Conservation (phyloP, 2,329 filamentous ascomycete species). For the Apiospora marii region DNA sequence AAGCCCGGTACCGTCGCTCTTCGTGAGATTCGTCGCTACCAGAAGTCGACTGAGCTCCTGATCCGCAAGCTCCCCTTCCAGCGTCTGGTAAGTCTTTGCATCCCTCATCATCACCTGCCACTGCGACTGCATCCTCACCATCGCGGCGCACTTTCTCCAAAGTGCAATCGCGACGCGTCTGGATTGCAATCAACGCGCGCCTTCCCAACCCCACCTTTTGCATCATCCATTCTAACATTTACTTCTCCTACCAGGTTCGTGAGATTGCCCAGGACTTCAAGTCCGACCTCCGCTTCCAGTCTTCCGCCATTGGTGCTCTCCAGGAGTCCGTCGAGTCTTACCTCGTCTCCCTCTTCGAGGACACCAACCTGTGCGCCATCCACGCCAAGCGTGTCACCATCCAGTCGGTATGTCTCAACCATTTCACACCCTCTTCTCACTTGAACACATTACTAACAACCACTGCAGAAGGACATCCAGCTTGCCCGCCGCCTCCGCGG, state of each 20-base stretch:
- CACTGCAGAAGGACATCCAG: constrained; percentile 85
- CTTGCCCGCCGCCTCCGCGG: constrained; percentile 94
- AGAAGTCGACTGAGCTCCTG: constrained; percentile 95
- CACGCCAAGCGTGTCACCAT: constrained; percentile 99
- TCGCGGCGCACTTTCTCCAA: constrained; percentile 4
- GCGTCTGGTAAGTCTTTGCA: constrained; percentile 71
- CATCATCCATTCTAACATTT: constrained; percentile 12
- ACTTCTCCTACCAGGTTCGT: constrained; percentile 64
- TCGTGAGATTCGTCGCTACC: constrained; percentile 97
- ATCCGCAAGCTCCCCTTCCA: constrained; percentile 98
- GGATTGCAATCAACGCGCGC: constrained; percentile 21
- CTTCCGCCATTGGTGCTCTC: constrained; percentile 93
- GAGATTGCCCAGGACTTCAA: constrained; percentile 98
- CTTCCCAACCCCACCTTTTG: background rate
- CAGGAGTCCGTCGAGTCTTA: constrained; percentile 99
- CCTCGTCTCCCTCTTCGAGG: constrained; percentile 97
- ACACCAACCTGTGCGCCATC: constrained; percentile 98
- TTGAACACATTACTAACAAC: constrained; percentile 44
- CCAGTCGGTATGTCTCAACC: constrained; percentile 65
- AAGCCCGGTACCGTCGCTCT: constrained; percentile 96
- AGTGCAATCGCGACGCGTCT: constrained; percentile 23
- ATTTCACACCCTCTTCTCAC: background rate
- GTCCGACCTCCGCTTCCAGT: constrained; percentile 96
- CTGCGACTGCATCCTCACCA: constrained; percentile 1
- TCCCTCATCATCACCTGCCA: background rate